Evolutionary conservation across 805 yeast genomes (phyloP), one percentile per base, ranked within the genome.

Genomic region (Cyberlindnera xylosilytica): DNA sequence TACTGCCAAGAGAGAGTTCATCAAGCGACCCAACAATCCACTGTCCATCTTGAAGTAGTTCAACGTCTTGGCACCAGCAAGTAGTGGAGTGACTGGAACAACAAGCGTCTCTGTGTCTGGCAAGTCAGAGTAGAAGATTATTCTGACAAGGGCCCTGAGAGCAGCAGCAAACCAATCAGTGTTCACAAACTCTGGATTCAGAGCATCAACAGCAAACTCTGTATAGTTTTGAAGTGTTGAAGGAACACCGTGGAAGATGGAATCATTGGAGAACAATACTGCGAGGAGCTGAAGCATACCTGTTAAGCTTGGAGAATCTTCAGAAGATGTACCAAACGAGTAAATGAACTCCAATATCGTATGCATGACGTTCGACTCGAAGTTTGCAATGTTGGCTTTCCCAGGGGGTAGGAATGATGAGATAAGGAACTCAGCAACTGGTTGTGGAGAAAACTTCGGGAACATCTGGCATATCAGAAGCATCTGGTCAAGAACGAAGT

Each of bases 91-190:
- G 17, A 40, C 28, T 16, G 59, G 58, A 5, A 51, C 47, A 1
- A 56, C 47, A 15, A 70, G 41, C 15, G 57, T 49, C 44, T 71
- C 75, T 6, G 69, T 59, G 2, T 52, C 53, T 0, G 88, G 87
- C 4, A 78, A 63, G 26, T 69, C 70, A 3, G 77, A 65, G 32
- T 69, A 73, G 1, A 80, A 67, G 33, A 85, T 53, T 3, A 81
- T 61, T 27, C 73, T 75, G 42, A 80, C 86, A 35, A 79, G 67
- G 4, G 81, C 70, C 20, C 70, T 60, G 27, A 87, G 57, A 0
- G 79, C 77, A 43, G 74, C 69, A 0, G 83, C 74, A 52, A 79
- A 78, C 83, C 87, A 87, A 13, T 70, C 67, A 20, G 67, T 55
- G 46, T 74, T 70, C 2, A 62, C 63, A 44, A 58, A 55, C 29